A percentile compares a stretch with the other conserved stretches of the same genome.
Conservation (phyloP, 1,284 basidiomycete species). For the Irpex sp. region DNA sequence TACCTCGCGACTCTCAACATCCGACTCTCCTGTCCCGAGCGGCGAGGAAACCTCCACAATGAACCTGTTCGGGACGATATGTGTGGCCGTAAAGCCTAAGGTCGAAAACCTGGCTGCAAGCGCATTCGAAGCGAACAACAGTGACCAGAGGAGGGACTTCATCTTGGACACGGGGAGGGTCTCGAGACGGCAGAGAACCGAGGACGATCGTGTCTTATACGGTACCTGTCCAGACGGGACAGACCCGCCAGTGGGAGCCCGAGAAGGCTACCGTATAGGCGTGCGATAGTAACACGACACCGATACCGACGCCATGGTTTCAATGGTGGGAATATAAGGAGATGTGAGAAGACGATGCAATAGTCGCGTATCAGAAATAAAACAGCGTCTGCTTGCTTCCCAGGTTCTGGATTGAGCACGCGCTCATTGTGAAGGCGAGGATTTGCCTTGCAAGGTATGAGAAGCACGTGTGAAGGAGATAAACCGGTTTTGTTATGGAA, state of each 20-base stretch:
- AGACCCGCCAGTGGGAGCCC: background rate
- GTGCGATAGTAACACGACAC: background rate
- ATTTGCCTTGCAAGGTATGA: background rate
- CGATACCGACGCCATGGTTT: background rate
- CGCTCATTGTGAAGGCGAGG: background rate
- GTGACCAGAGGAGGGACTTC: constrained; percentile 29
- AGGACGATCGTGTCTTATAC: background rate
- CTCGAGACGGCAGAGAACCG: background rate
- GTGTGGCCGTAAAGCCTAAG: constrained; percentile 31
- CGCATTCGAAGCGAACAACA: constrained; percentile 10
- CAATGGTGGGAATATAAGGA: background rate
- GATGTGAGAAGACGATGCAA: background rate
- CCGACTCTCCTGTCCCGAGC: constrained; percentile 35
- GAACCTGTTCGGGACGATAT: constrained; percentile 43
- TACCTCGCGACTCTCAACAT: constrained; percentile 23
- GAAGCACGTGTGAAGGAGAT: background rate
- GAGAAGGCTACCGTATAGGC: background rate
- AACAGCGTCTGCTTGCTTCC: background rate
- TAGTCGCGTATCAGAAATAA: background rate
- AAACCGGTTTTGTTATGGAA: background rate
- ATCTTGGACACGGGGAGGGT: constrained; percentile 16
- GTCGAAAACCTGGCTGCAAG: constrained; percentile 22
- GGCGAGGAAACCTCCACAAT: constrained; percentile 45
- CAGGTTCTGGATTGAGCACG: background rate
- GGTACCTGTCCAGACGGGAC: background rate